Evolutionary conservation across 2,329 filamentous ascomycete species (phyloP), one percentile per base, ranked within the genome.

Genomic region (Hymenotorrendiella dingleyae): DNA sequence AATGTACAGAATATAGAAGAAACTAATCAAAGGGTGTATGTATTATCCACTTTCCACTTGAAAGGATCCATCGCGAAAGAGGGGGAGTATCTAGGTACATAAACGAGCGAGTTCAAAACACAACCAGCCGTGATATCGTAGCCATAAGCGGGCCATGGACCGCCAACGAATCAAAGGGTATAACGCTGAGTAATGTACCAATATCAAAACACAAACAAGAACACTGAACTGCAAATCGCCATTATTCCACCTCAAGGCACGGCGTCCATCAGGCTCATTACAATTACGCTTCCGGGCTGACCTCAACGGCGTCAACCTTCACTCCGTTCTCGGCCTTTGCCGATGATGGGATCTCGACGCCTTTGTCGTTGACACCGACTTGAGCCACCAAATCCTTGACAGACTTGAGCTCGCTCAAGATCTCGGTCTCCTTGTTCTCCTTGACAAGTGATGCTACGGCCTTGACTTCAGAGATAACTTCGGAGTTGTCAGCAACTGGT

Each of bases 301-400:
- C 44, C 47, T 54, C 49, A 12, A 43, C 45, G 11, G 40, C 45
- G 16, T 44, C 50, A 32, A 47, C 42, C 28, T 49, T 47, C 0
- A 50, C 41, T 17, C 51, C 49, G 34, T 50, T 54, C 17, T 40
- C 48, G 16, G 38, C 48, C n/a, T 22, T 39, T 36, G 49, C 45
- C 28, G 34, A 46, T 9, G 28, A 16, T n/a, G 19, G 14, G 22
- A 49, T 46, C n/a, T 42, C 40, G 14, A 41, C 46, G 10, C 46
- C 47, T 37, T 54, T 53, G 26, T 49, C 49, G 20, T 46, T 51
- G 10, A 36, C 43, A 19, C 45, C 49, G 9, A 46, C 49, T 14
- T 47, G 28, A 20, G 29, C 45, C 5, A 48, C 29, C 14, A 44
- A 28, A 7, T n/a, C 17, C 34, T 43, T 40, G 19, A 48, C 45